These are phyloP conservation scores for Penicillium verrucosum DNA, from an alignment of 2,329 filamentous ascomycete species.

Conservation along the genomic window DNA sequence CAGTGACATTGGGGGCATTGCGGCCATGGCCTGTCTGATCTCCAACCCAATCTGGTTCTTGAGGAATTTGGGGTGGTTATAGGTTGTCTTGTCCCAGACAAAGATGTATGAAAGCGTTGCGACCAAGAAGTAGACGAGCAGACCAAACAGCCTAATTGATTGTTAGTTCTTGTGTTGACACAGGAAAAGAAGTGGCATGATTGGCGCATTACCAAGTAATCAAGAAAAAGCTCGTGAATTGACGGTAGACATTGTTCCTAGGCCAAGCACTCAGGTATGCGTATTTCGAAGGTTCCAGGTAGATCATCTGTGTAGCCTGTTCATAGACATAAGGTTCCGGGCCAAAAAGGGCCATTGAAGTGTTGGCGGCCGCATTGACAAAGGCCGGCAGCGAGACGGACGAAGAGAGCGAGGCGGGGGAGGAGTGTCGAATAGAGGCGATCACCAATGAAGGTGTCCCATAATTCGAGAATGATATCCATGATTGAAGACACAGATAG, in stretches of 20 bases:
- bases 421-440: constrained; percentile 68
- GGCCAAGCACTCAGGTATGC: constrained; percentile 76
- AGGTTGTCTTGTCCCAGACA: constrained; percentile 86
- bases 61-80: constrained; percentile 88
- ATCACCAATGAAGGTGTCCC: constrained; percentile 80
- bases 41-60: constrained; percentile 88
- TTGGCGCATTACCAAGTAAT: constrained; percentile 71
- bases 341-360: constrained; percentile 54
- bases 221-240: constrained; percentile 71
- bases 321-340: constrained; percentile 55
- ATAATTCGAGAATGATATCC: constrained; percentile 86
- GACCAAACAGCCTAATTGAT: constrained; percentile 70
- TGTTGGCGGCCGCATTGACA: constrained; percentile 53
- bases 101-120: constrained; percentile 80
- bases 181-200: not conserved
- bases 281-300: constrained; percentile 66
- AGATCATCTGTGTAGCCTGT: constrained; percentile 68
- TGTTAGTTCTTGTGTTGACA: constrained; percentile 2
- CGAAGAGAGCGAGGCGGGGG: constrained; percentile 60
- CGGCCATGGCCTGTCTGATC: constrained; percentile 71
- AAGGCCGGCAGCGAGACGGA: constrained; percentile 52
- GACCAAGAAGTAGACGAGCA: constrained; percentile 79
- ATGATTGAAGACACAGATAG: constrained; percentile 49
- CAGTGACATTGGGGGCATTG: constrained; percentile 79
- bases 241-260: constrained; percentile 73